Evolutionary conservation across 176 grass and related monocot genomes (phyloP).

Genomic region (Lolium perenne): DNA sequence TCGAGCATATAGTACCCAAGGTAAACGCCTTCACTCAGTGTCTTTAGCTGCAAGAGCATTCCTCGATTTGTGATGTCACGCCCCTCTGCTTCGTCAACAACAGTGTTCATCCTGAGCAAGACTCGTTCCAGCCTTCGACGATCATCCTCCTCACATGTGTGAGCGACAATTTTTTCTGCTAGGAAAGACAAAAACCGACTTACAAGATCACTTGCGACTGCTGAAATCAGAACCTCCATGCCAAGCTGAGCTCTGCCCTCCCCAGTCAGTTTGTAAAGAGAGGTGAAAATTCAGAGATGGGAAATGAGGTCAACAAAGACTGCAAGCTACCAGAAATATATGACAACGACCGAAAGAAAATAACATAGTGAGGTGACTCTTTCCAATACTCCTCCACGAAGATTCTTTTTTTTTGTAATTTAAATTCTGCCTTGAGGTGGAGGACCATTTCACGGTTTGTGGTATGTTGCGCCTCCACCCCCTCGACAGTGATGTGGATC

Average conservation of each 20-base stretch:
- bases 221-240: constrained; percentile 37
- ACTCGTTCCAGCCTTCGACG: constrained; percentile 12
- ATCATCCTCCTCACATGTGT: background rate
- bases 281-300: background rate
- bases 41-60: constrained; percentile 42
- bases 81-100: constrained; percentile 42
- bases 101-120: constrained; percentile 33
- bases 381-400: background rate
- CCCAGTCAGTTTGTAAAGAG: background rate
- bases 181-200: constrained; percentile 49
- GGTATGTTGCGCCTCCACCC: background rate
- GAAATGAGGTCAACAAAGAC: background rate
- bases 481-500: background rate
- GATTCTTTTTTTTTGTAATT: background rate
- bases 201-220: constrained; percentile 16
- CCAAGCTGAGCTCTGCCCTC: background rate
- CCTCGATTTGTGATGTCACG: constrained; percentile 22
- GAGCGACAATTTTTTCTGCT: background rate
- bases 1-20: constrained; percentile 32
- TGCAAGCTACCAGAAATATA: background rate
- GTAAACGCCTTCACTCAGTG: constrained; percentile 29
- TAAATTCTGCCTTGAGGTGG: background rate
- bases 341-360: background rate
- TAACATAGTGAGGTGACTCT: background rate
- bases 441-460: background rate